Percentiles rank a stretch among this genome's conserved stretches.
Conservation (phyloP, 2,329 filamentous ascomycete genomes). For the Sporothrix dimorphospora region DNA sequence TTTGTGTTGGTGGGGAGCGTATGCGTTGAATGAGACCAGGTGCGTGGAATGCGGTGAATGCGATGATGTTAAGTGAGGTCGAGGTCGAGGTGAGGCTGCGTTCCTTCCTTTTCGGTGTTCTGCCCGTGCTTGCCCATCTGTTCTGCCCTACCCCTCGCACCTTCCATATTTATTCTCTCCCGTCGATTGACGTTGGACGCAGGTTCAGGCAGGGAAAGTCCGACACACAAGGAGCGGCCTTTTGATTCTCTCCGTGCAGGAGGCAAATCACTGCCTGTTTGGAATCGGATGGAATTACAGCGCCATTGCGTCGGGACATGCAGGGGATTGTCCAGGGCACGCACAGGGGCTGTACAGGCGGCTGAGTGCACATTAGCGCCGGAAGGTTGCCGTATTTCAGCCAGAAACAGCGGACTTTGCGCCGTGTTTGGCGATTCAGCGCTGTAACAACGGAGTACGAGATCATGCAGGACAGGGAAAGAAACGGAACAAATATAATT, state of each 20-base stretch:
- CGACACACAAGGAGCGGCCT: neutral
- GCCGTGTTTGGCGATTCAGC: neutral
- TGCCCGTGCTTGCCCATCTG: neutral
- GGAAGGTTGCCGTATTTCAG: neutral
- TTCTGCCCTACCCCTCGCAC: neutral
- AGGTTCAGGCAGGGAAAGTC: neutral
- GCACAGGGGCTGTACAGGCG: neutral
- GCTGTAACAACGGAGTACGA: neutral
- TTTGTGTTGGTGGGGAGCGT: neutral
- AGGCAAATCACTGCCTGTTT: neutral
- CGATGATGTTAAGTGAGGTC: neutral
- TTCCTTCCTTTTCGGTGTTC: neutral
- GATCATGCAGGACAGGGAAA: neutral
- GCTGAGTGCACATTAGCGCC: no score
- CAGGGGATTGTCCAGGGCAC: no score
- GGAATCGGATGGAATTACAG: slow-evolving; percentile 2
- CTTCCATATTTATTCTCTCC: neutral
- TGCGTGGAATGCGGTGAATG: neutral
- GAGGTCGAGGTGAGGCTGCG: neutral
- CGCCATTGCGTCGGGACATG: neutral
- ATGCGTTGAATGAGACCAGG: neutral
- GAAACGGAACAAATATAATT: no score
- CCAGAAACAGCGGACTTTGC: neutral
- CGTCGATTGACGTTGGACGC: neutral
- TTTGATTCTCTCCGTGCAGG: neutral